A percentile compares a stretch with the other conserved stretches of the same genome.
Evolutionary conservation across 495 filamentous ascomycete genomes (phyloP).

Genomic region (Neurospora sp.): DNA sequence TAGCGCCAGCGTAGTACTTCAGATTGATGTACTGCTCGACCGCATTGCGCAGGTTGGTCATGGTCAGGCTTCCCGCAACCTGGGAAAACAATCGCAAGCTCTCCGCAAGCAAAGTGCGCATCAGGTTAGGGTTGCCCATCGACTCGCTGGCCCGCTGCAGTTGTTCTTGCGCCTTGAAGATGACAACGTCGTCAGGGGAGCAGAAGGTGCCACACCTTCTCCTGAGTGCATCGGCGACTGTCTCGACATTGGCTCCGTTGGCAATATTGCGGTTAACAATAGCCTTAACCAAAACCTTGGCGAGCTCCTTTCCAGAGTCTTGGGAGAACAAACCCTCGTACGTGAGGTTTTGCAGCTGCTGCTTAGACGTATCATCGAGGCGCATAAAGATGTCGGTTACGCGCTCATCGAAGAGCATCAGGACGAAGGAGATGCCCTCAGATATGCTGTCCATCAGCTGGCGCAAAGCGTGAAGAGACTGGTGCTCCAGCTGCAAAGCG

Average conservation of each 20-base stretch:
- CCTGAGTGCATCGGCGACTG: slow-evolving; percentile 83
- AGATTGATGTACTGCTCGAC: slow-evolving; percentile 66
- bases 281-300: slow-evolving; percentile 91
- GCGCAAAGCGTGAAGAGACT: slow-evolving; percentile 76
- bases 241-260: slow-evolving; percentile 91
- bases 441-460: slow-evolving; percentile 75
- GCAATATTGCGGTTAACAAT: slow-evolving; percentile 97
- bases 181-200: slow-evolving; percentile 88
- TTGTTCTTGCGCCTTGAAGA: slow-evolving; percentile 95
- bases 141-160: slow-evolving; percentile 78
- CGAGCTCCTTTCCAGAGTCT: slow-evolving; percentile 71
- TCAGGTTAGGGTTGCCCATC: slow-evolving; percentile 59
- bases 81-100: slow-evolving; percentile 80
- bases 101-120: slow-evolving; percentile 77
- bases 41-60: slow-evolving; percentile 69
- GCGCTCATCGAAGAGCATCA: slow-evolving; percentile 85
- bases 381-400: slow-evolving; percentile 80
- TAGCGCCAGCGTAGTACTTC: slow-evolving; percentile 92
- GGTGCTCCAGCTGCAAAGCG: slow-evolving; percentile 83
- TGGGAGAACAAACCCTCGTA: slow-evolving; percentile 81
- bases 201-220: slow-evolving; percentile 93
- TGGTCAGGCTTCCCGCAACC: slow-evolving; percentile 69
- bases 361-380: slow-evolving; percentile 56
- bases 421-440: slow-evolving; percentile 90
- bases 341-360: slow-evolving; percentile 62